Conservation (phyloP, 805 yeast species). For the Candida hungchunana region DNA sequence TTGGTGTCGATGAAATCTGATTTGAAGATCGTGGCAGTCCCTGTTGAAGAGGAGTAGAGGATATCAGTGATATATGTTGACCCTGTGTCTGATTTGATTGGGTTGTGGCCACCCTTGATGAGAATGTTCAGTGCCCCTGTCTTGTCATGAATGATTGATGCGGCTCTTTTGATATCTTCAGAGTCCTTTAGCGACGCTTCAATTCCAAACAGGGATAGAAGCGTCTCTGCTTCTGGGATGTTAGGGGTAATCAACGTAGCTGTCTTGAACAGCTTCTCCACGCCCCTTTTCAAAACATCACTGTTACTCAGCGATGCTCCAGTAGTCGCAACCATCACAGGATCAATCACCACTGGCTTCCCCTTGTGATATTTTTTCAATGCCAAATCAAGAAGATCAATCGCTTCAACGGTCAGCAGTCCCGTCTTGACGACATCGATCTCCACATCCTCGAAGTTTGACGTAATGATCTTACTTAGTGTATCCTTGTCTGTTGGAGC, state of each 20-base stretch:
- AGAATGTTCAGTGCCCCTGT: constrained; percentile 50
- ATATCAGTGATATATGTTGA: constrained; percentile 44
- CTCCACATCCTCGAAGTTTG: constrained; percentile 56
- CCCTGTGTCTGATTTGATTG: constrained; percentile 35
- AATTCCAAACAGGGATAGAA: constrained; percentile 32
- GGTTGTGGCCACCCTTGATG: constrained; percentile 78
- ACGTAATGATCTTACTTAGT: constrained; percentile 44
- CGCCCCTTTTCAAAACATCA: constrained; percentile 39
- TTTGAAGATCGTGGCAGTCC: constrained; percentile 38
- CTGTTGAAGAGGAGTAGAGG: constrained; percentile 40
- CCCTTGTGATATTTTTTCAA: constrained; percentile 32
- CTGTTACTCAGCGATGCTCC: constrained; percentile 57
- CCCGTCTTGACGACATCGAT: constrained; percentile 76
- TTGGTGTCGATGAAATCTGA: constrained; percentile 43
- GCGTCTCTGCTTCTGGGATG: constrained; percentile 53
- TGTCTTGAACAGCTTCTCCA: constrained; percentile 41
- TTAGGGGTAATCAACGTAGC: constrained; percentile 76
- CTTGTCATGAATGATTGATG: constrained; percentile 34
- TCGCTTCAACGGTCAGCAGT: constrained; percentile 30
- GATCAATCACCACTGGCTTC: constrained; percentile 61
- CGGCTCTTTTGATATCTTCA: constrained; percentile 38
- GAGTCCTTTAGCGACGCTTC: constrained; percentile 28
- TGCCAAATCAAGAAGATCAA: constrained; percentile 51
- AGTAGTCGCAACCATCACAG: constrained; percentile 80
- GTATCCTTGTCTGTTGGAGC: constrained; percentile 39